Evolutionary conservation across 768 basidiomycete species (phyloP), one percentile per base, ranked within the genome.

Genomic region (Mycena maculata): DNA sequence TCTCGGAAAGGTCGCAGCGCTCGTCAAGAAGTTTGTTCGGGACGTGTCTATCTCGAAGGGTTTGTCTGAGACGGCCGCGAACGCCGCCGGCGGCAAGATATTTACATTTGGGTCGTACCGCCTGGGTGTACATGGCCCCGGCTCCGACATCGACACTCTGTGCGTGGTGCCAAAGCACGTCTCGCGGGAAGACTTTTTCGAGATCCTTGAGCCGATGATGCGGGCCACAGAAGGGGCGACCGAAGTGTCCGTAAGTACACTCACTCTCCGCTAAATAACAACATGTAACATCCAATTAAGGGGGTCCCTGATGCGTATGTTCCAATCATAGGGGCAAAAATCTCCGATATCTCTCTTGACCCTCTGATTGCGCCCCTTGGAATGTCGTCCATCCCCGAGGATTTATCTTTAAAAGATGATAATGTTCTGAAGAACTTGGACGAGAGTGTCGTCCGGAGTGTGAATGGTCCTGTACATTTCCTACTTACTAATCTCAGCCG

Each of bases 71-170:
- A 79, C 90, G 16, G 92, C 94, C 2, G 96, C 96, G 6, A 87
- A 82, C 60, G 90, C 93, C 50, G 95, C 98, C 8, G 98, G 98
- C 57, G 98, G 97, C 68, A 97, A 99, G 84, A 99, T 99, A 77
- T 99, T 95, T 78, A 99, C 98, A 4, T 99, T 97, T 78, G 98
- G 98, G 39, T 98, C 96, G 52, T 99, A 98, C 84, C 92, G 98
- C 72, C 83, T 99, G 42, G 98, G 98, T 64, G 98, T 99, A 20
- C 98, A 99, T 78, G 93, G 94, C 15, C 98, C 97, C 42, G 93
- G 94, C 2, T 85, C 91, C 50, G 98, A 99, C 87, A 98, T 99
- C 77, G 98, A 99, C 83, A 98, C 96, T 15, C 81, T 98, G 23
- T 93, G 95, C 75, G 97, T 98, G 27, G 97, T 97, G 38, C 98